Evolutionary conservation across 2,329 filamentous ascomycete species (phyloP), one percentile per base, ranked within the genome.

Genomic region (Monosporascus sp.): DNA sequence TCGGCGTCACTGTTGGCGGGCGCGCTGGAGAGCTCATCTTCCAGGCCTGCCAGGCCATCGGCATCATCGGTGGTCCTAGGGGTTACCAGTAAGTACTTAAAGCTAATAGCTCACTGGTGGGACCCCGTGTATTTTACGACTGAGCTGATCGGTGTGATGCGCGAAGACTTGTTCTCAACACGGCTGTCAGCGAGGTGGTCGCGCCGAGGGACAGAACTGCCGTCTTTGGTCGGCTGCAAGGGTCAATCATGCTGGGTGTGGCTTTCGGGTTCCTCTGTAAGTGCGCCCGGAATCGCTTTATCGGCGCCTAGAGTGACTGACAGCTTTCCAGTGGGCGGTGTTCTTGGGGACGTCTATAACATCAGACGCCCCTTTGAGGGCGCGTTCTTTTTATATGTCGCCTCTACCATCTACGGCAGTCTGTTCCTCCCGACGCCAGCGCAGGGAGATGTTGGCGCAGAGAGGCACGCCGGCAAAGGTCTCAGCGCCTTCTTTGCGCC

Each of bases 11-110:
- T 27, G 73, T 80, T 0, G 86, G 86, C 1, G 81, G 81, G n/a
- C 71, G 71, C 2, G 58, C 72, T 0, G 87, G 87, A n/a, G 87
- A 89, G 60, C 69, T 82, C 16, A 84, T 89, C 27, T 80, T 89
- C 31, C 87, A 90, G 66, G 69, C 70, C 26, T 86, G 81, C 0
- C 87, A 90, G 69, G 69, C 85, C 17, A 85, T 89, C 51, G 88
- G 84, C 0, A 73, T 89, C 17, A 58, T 89, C 2, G 87, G 87
- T 0, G 87, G 87, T 0, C 86, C 86, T 0, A 80, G 80, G 0
- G 87, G 87, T 0, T 89, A 88, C 61, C 78, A 89, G 65, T 68
- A 55, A 40, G 59, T 53, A 14, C 22, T 22, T 31, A 7, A 6
- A 35, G 9, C 31, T 35, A n/a, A n/a, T n/a, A 35, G 31, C 20